phyloP scores from a whole-genome alignment of 441 rosid species.

The Gossypium trilobum region DNA sequence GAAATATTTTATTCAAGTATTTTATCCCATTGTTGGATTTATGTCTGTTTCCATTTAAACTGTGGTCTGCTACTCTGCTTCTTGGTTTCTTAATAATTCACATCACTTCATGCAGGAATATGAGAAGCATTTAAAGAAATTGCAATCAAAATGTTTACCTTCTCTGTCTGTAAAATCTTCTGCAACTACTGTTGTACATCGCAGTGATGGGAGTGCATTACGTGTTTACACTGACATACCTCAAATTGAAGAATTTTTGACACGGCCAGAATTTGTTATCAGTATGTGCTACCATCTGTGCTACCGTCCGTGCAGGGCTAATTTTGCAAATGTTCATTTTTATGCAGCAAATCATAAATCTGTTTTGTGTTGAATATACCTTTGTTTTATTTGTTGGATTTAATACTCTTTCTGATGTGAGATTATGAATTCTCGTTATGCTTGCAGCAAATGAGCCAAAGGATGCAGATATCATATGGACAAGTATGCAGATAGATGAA shows the following conservation, averaged over 20 bases:
- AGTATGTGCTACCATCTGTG: constrained; percentile 44
- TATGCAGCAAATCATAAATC: background rate
- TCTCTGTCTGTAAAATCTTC: constrained; percentile 32
- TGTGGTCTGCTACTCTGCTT: background rate
- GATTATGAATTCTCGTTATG: constrained; percentile 2
- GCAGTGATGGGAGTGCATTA: constrained; percentile 41
- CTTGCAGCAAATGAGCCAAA: constrained; percentile 60
- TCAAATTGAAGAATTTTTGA: constrained; percentile 69
- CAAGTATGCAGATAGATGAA: constrained; percentile 75
- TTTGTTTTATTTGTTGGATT: background rate
- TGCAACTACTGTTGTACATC: constrained; percentile 26
- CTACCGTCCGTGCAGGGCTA: constrained; percentile 12
- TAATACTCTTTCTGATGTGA: background rate
- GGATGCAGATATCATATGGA: constrained; percentile 87
- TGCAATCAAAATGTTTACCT: constrained; percentile 33
- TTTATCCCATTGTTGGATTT: constrained; percentile 1
- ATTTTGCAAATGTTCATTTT: background rate
- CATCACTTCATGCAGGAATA: constrained; percentile 46
- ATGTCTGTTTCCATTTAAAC: constrained; percentile 9
- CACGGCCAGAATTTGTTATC: constrained; percentile 66
- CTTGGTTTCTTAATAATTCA: constrained; percentile 10
- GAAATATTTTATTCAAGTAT: constrained; percentile 67
- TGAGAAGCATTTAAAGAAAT: constrained; percentile 44
- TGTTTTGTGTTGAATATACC: background rate
- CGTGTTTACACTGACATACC: constrained; percentile 81